Base-by-base conservation (phyloP, 768 basidiomycete species). In the Tephrocybe rancida region DNA sequence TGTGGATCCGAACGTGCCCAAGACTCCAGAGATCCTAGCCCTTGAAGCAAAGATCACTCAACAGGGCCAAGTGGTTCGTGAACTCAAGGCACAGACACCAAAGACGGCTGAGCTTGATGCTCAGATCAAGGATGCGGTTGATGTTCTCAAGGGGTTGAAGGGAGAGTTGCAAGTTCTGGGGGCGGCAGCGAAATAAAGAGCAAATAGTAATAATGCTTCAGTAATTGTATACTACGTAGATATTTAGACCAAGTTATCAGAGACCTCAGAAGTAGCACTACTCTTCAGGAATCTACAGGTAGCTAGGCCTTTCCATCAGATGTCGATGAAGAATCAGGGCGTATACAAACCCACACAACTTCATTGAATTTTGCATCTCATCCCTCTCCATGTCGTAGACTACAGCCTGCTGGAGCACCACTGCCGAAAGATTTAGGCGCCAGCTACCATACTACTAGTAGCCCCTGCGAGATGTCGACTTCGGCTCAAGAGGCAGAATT, bases 51-150 rank as follows among this genome's bases (percentile, higher is more conserved):
- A 86, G 76, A 77, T 97, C 34, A 75, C 84, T 34, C 82, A 80
- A 46, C 93, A 97, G 67, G 94, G 91, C 0, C 80, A 84, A 43
- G 63, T 78, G 16, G 90, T 98, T 14, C 80, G 91, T 30, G 68
- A 75, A 47, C 66, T 98, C 64, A 96, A 92, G 69, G 81, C 71
- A 52, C 79, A 79, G 66, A 74, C 72, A 3, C 80, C 81, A 6
- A 85, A 83, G 71, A 79, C 80, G 11, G 67, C 80, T 35, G 82
- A 84, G 60, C 67, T 80, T n/a, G 88, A 89, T 46, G 80, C 72
- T 45, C 77, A 85, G 67, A 79, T 87, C 35, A 79, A 80, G 42
- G 71, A 55, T 41, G 87, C 85, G 1, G 85, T 92, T 9, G 78
- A 80, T 37, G 74, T 77, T 50, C 69, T 92, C 67, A 88, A 88